These are phyloP conservation scores for Kandelia obovata DNA, from an alignment of 345 rosid genomes.

Conservation along the genomic window DNA sequence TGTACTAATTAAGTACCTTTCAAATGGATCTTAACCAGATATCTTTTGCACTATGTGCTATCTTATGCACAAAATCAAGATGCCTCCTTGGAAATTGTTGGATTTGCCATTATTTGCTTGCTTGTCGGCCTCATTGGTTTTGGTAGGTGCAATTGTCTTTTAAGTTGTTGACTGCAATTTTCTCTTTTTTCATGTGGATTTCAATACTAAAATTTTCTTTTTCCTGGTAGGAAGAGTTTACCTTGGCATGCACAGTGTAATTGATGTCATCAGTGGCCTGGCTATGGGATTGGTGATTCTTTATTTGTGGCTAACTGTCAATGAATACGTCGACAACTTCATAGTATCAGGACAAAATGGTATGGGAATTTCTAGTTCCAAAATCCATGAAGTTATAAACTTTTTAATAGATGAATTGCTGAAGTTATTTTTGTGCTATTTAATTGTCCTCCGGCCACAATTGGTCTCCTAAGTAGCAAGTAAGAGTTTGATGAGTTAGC, in stretches of 20 bases:
- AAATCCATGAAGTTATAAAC: background rate
- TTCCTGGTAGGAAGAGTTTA: constrained; percentile 83
- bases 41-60: constrained; percentile 60
- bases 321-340: constrained; percentile 58
- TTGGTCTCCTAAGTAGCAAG: background rate
- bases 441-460: background rate
- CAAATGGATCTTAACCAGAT: constrained; percentile 40
- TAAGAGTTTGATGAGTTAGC: background rate
- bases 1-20: background rate
- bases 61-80: constrained; percentile 36
- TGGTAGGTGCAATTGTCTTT: constrained; percentile 44
- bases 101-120: constrained; percentile 56
- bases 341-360: constrained; percentile 80
- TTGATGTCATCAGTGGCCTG: constrained; percentile 78
- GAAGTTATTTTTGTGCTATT: background rate
- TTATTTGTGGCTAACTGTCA: constrained; percentile 60
- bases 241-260: constrained; percentile 96
- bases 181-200: constrained; percentile 11
- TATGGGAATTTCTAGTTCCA: constrained; percentile 22
- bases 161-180: constrained; percentile 5
- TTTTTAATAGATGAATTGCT: background rate
- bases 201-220: constrained; percentile 21
- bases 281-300: constrained; percentile 66
- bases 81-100: constrained; percentile 40
- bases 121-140: constrained; percentile 61